Percentiles rank a stretch among this genome's conserved stretches.
Evolutionary conservation across 192 early-diverging fungal genomes (phyloP).

Genomic region (Rhizophagus sp.): DNA sequence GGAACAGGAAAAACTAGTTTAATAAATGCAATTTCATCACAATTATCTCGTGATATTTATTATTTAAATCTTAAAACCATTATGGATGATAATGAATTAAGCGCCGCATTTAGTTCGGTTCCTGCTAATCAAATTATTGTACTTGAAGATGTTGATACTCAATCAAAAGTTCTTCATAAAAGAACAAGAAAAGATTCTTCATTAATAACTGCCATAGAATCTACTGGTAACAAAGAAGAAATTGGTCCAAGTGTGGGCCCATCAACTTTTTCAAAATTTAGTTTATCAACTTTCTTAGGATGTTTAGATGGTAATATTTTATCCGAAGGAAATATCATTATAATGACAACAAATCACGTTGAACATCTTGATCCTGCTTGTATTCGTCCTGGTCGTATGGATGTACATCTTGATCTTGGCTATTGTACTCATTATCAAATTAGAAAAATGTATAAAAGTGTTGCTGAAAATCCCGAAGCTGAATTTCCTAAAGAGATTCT

Average conservation of each 20-base stretch:
- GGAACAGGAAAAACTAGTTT: constrained; percentile 48
- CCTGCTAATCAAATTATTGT: constrained; percentile 51
- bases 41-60: constrained; percentile 39
- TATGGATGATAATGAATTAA: constrained; percentile 36
- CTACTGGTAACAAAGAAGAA: background rate
- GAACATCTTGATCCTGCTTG: constrained; percentile 64
- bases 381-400: constrained; percentile 60
- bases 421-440: constrained; percentile 66
- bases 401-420: constrained; percentile 60
- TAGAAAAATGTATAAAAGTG: constrained; percentile 48
- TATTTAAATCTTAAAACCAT: constrained; percentile 44
- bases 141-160: constrained; percentile 61
- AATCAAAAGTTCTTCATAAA: constrained; percentile 47
- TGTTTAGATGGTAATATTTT: constrained; percentile 64
- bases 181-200: background rate
- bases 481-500: background rate
- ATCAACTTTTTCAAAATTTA: constrained; percentile 24
- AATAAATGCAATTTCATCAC: constrained; percentile 44
- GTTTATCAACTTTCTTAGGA: constrained; percentile 53
- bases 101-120: constrained; percentile 36
- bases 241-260: background rate
- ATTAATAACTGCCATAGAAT: background rate
- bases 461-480: constrained; percentile 13
- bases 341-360: constrained; percentile 68
- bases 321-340: constrained; percentile 54